Base-by-base conservation (phyloP, 2,329 filamentous ascomycete genomes). In the Alternaria postmessia region DNA sequence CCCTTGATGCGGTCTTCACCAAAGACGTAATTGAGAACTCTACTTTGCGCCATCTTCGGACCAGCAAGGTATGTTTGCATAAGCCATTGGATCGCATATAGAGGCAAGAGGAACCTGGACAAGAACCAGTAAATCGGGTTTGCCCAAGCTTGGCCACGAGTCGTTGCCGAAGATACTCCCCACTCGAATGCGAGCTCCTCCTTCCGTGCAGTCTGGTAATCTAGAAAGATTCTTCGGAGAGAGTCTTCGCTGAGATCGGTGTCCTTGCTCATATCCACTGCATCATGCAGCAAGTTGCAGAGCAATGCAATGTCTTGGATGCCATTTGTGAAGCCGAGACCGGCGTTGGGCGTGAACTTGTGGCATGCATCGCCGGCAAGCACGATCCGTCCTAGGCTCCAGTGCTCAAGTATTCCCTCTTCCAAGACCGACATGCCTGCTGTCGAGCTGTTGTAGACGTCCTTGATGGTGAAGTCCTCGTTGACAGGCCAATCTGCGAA, bases 401-500 rank as follows among this genome's bases (percentile, higher is more conserved):
- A 54, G 36, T 54, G 51, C 5, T 54, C 51, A 3, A 54, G 51
- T 28, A 54, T 34, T 4, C 51, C 51, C 4, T 54, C 51, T 24
- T 54, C 51, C 20, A 54, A 18, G 30, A 46, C 36, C 4, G 51
- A 44, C 51, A 54, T 54, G 51, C 41, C 51, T 9, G 51, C 41
- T 3, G 28, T 54, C 22, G 41, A 36, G 41, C 51, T 54, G 7
- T 54, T 26, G 41, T 54, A 46, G 28, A 54, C 41, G 3, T 54
- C 41, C 5, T 44, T 46, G 20, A 54, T 20, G 20, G 36, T 54
- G 5, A 54, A 20, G 2, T 46, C 22, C 3, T 54, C 51, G 6
- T 54, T 54, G 28, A 54, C 51, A n/a, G 51, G 51, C 51, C 51
- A 54, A 20, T 54, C 30, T 11, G 51, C 51, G 20, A 54, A 46